Evolutionary conservation across 495 filamentous ascomycete species (phyloP).

Genomic region (Aspergillus haitiensis): DNA sequence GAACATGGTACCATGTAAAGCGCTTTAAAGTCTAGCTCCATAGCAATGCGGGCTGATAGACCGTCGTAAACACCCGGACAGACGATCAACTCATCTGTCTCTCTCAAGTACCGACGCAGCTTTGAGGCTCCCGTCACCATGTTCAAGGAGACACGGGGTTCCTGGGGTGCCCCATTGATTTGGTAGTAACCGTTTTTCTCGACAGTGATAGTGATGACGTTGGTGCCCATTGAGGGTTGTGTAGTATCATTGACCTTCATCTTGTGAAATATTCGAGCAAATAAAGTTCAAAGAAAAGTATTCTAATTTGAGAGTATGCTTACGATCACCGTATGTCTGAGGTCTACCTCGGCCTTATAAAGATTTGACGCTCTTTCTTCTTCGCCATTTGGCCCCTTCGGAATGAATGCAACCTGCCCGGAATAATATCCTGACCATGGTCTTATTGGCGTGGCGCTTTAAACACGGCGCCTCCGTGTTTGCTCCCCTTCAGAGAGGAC

Average conservation of each 20-base stretch:
- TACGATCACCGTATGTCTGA: not conserved
- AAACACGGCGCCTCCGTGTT: no score
- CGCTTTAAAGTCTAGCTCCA: conserved; percentile 59
- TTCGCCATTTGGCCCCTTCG: no score
- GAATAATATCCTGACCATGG: no score
- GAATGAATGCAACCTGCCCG: no score
- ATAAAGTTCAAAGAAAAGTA: conserved; percentile 4
- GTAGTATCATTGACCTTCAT: conserved; percentile 20
- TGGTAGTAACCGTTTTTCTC: conserved; percentile 43
- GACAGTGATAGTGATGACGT: conserved; percentile 38
- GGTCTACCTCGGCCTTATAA: not conserved
- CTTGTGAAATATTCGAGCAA: conserved; percentile 1
- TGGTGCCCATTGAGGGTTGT: conserved; percentile 16
- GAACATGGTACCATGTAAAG: conserved; percentile 61
- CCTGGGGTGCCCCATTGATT: conserved; percentile 34
- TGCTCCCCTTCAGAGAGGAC: no score
- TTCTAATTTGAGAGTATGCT: not conserved
- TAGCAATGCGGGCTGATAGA: conserved; percentile 62
- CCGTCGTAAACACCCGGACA: conserved; percentile 72
- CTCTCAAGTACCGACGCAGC: conserved; percentile 46
- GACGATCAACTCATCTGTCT: conserved; percentile 47
- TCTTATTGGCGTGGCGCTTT: no score
- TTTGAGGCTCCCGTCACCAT: conserved; percentile 46
- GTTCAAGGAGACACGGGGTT: conserved; percentile 35
- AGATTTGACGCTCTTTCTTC: no score